Conservation (phyloP, 805 yeast species). For the Saccharomycopsis oosterbeekiorum region DNA sequence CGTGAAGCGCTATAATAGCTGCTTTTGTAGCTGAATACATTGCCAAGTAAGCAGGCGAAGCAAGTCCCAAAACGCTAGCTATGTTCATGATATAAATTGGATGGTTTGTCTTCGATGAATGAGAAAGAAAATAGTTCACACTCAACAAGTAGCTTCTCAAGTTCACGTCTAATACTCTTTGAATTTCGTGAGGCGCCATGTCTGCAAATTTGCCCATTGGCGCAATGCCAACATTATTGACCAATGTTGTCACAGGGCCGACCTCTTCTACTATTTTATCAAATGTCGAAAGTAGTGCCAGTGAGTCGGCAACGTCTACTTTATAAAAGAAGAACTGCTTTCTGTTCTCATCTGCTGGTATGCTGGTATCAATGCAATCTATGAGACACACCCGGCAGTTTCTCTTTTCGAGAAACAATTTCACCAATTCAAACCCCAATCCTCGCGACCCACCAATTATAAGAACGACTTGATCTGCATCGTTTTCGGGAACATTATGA, state of each 20-base stretch:
- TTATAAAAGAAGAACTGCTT: constrained; percentile 19
- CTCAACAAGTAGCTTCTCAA: constrained; percentile 10
- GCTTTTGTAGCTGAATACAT: constrained; percentile 36
- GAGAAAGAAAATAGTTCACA: constrained; percentile 5
- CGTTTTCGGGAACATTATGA: background rate
- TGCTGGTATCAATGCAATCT: background rate
- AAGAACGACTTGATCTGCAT: constrained; percentile 17
- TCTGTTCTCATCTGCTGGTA: background rate
- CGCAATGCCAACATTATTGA: constrained; percentile 37
- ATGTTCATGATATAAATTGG: constrained; percentile 29
- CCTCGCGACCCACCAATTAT: constrained; percentile 39
- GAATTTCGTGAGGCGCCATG: constrained; percentile 21
- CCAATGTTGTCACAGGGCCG: constrained; percentile 18
- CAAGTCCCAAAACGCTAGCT: constrained; percentile 32
- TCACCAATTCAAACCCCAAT: constrained; percentile 29
- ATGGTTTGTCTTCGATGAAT: background rate
- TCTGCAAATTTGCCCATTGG: constrained; percentile 26
- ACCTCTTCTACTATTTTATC: constrained; percentile 19
- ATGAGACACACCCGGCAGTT: constrained; percentile 25
- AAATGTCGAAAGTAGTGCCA: constrained; percentile 19
- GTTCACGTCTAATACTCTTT: constrained; percentile 16
- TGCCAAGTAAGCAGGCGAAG: constrained; percentile 34
- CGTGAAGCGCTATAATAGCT: constrained; percentile 33
- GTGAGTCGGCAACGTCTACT: constrained; percentile 28
- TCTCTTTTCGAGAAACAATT: constrained; percentile 20